Evolutionary conservation across 2,329 filamentous ascomycete genomes (phyloP).

Genomic region (Penicillium frequentans): DNA sequence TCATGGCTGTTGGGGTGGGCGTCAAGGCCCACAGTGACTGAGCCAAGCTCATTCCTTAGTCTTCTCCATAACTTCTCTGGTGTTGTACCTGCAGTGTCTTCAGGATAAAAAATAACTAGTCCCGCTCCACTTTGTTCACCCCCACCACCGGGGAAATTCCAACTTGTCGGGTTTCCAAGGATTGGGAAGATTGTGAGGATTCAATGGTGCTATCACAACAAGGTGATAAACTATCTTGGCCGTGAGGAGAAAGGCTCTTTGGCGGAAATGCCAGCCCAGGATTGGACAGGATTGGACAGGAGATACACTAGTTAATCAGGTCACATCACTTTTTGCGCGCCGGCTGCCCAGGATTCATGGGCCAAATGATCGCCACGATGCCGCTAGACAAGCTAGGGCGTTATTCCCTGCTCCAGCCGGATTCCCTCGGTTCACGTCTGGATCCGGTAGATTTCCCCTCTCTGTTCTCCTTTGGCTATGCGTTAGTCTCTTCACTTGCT

Average conservation of each 20-base stretch:
- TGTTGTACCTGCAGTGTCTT: background rate
- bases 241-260: background rate
- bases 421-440: background rate
- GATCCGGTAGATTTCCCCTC: background rate
- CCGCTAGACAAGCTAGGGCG: background rate
- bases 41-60: background rate
- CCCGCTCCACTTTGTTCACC: background rate
- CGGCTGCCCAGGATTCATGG: background rate
- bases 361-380: background rate
- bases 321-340: background rate
- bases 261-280: background rate
- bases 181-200: background rate
- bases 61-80: background rate
- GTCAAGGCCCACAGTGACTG: background rate
- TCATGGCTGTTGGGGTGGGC: background rate
- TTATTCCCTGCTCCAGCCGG: background rate
- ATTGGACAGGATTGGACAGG: background rate
- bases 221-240: background rate
- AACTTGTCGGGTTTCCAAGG: background rate
- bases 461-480: background rate
- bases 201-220: background rate
- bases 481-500: background rate
- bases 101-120: background rate
- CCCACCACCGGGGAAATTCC: background rate
- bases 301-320: background rate